phyloP scores from a whole-genome alignment of 2,329 filamentous ascomycete genomes.

The Penicillium sclerotigenum region DNA sequence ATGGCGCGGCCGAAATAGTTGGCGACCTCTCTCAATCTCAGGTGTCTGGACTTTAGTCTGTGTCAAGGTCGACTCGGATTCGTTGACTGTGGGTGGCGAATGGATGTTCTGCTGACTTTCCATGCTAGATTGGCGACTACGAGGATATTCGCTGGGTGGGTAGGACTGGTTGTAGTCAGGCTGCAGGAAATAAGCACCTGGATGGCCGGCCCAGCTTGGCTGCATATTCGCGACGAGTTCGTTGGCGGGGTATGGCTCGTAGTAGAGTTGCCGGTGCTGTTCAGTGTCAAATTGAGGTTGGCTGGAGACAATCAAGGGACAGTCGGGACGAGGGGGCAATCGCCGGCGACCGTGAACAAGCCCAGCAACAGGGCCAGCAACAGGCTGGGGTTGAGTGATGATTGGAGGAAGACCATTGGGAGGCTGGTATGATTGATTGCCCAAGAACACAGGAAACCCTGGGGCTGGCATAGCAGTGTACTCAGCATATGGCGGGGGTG shows the following conservation, averaged over 20 bases:
- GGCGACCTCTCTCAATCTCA: slow-evolving; percentile 2
- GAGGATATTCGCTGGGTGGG: background rate
- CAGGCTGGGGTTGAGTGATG: background rate
- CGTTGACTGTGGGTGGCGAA: background rate
- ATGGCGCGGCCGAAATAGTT: background rate
- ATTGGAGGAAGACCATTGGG: slow-evolving; percentile 3
- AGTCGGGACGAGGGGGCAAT: background rate
- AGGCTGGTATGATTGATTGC: background rate
- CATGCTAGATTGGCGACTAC: background rate
- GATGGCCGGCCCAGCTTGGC: background rate
- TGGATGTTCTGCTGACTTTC: background rate
- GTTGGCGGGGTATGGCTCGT: background rate
- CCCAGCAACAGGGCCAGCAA: background rate
- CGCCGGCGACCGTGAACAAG: background rate
- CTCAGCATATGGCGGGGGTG: background rate
- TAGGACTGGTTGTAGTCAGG: background rate
- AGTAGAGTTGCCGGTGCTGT: background rate
- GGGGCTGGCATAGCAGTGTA: background rate
- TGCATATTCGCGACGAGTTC: background rate
- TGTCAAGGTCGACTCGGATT: background rate
- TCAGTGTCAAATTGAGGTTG: slow-evolving; percentile 8
- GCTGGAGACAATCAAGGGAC: slow-evolving; percentile 8
- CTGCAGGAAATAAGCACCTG: background rate
- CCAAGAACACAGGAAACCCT: background rate
- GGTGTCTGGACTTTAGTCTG: background rate